Evolutionary conservation across 2,329 filamentous ascomycete species (phyloP).

Genomic region (Alternaria dauci): DNA sequence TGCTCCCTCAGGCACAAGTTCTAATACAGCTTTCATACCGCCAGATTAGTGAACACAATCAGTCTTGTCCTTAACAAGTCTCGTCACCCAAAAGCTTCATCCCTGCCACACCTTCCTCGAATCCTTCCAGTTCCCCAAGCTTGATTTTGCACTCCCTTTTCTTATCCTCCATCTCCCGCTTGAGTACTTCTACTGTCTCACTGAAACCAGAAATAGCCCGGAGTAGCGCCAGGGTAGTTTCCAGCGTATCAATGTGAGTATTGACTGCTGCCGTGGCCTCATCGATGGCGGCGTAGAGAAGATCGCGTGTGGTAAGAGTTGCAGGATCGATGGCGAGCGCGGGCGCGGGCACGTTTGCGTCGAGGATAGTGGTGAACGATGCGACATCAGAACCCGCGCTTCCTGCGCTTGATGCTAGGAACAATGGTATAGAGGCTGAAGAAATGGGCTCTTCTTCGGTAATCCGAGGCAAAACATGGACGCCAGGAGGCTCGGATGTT

Average conservation of each 20-base stretch:
- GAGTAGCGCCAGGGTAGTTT: constrained; percentile 21
- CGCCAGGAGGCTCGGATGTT: constrained; percentile 1
- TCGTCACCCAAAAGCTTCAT: background rate
- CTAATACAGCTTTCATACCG: background rate
- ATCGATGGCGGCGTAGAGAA: constrained; percentile 19
- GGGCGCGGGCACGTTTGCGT: background rate
- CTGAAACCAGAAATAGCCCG: constrained; percentile 25
- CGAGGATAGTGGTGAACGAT: background rate
- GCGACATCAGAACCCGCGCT: background rate
- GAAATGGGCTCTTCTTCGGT: background rate
- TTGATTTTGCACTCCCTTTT: constrained; percentile 20
- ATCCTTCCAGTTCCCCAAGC: constrained; percentile 14
- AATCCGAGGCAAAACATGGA: constrained; percentile 4
- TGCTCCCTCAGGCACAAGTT: background rate
- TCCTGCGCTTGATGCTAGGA: background rate
- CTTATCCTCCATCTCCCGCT: constrained; percentile 20
- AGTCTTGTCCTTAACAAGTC: background rate
- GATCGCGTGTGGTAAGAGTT: constrained; percentile 14
- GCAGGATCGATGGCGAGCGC: background rate
- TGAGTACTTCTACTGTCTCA: constrained; percentile 19
- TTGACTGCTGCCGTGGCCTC: constrained; percentile 10
- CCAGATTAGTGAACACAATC: background rate
- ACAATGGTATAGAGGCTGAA: background rate
- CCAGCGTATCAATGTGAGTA: constrained; percentile 25
- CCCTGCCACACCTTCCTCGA: constrained; percentile 5